phyloP scores from a whole-genome alignment of 192 early-diverging fungal species.

The Coemansia sp. region DNA sequence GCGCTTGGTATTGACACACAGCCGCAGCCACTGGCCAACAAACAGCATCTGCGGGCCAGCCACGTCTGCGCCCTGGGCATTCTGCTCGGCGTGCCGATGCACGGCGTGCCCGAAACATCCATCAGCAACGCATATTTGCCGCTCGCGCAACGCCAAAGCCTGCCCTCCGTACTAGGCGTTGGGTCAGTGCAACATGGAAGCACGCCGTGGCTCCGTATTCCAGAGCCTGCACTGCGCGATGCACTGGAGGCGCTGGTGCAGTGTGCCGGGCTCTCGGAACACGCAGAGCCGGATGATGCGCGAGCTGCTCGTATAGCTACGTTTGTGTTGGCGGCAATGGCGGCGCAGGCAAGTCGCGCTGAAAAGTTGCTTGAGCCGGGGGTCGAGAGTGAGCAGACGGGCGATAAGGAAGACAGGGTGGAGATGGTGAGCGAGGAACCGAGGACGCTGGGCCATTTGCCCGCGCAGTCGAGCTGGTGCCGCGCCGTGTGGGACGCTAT shows the following conservation, averaged over 20 bases:
- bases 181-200: constrained; percentile 37
- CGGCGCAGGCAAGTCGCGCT: constrained; percentile 24
- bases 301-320: constrained; percentile 27
- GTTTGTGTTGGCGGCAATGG: constrained; percentile 22
- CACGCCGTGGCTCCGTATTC: constrained; percentile 32
- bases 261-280: constrained; percentile 23
- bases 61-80: constrained; percentile 26
- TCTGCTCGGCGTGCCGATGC: constrained; percentile 38
- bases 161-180: constrained; percentile 25
- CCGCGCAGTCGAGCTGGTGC: constrained; percentile 42
- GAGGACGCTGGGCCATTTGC: constrained; percentile 24
- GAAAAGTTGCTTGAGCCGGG: not conserved
- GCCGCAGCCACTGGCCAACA: constrained; percentile 19
- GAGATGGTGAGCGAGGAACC: constrained; percentile 29
- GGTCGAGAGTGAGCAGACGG: not conserved
- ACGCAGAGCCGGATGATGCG: constrained; percentile 22
- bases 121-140: constrained; percentile 36
- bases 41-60: constrained; percentile 19
- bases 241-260: constrained; percentile 18
- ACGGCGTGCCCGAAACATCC: constrained; percentile 40
- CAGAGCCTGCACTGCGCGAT: constrained; percentile 15
- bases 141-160: constrained; percentile 16
- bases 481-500: constrained; percentile 40
- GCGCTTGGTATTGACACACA: constrained; percentile 6
- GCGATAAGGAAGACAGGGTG: not conserved